Evolutionary conservation across 2,329 filamentous ascomycete species (phyloP).

Genomic region (Cladosporium sp.): DNA sequence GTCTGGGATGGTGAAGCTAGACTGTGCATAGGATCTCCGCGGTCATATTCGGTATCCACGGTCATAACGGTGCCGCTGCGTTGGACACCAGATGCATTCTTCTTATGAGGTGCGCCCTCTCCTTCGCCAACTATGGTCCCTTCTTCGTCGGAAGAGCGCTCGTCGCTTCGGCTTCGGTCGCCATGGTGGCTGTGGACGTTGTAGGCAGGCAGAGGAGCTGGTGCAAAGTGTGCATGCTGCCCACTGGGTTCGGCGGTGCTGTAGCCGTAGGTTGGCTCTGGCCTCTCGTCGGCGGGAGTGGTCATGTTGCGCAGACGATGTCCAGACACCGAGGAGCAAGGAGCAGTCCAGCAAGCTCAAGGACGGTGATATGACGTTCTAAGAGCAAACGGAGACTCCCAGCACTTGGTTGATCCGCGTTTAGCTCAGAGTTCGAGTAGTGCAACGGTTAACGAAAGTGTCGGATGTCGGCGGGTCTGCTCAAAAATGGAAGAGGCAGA

Average conservation of each 20-base stretch:
- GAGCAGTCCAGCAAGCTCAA: neutral
- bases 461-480: neutral
- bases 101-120: slow-evolving; percentile 16
- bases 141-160: slow-evolving; percentile 32
- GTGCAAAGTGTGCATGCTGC: slow-evolving; percentile 3
- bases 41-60: slow-evolving; percentile 39
- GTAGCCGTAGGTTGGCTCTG: slow-evolving; percentile 29
- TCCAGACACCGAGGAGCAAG: neutral
- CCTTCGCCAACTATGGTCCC: slow-evolving; percentile 31
- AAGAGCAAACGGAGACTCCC: slow-evolving; percentile 16
- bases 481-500: neutral
- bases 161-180: slow-evolving; percentile 17
- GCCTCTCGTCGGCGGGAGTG: slow-evolving; percentile 31
- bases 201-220: slow-evolving; percentile 25
- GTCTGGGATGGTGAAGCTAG: slow-evolving; percentile 50
- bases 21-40: slow-evolving; percentile 25
- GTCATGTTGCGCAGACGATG: slow-evolving; percentile 23
- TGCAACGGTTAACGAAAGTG: slow-evolving; percentile 4
- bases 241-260: neutral
- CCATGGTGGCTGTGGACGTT: slow-evolving; percentile 27
- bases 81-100: slow-evolving; percentile 4
- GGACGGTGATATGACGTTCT: neutral
- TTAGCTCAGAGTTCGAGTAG: slow-evolving; percentile 5
- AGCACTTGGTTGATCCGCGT: slow-evolving; percentile 18
- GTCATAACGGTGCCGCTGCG: slow-evolving; percentile 40